Conservation (phyloP, 169 alveolate species). For the Cryptosporidium sp. region DNA sequence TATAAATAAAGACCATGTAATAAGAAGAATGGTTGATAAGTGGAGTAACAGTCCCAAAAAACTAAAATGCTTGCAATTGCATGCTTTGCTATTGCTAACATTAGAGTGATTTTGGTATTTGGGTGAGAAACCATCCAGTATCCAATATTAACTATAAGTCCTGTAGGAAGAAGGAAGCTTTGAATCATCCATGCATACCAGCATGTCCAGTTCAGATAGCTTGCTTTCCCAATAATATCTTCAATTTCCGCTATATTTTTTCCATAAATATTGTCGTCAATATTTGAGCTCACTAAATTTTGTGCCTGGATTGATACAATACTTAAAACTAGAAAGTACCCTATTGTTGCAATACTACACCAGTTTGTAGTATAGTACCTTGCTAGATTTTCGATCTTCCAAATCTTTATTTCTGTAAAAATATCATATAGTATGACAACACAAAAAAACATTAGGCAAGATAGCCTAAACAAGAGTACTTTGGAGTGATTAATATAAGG, state of each 20-base stretch:
- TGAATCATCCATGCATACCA: slow-evolving; percentile 76
- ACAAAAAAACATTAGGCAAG: slow-evolving; percentile 21
- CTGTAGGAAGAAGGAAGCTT: slow-evolving; percentile 67
- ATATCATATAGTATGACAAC: slow-evolving; percentile 42
- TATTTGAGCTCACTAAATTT: slow-evolving; percentile 18
- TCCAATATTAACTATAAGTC: slow-evolving; percentile 70
- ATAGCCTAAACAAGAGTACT: slow-evolving; percentile 49
- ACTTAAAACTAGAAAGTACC: slow-evolving; percentile 45
- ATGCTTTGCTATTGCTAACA: slow-evolving; percentile 50
- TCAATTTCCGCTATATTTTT: slow-evolving; percentile 42
- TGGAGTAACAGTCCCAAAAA: slow-evolving; percentile 67
- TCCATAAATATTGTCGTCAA: slow-evolving; percentile 40
- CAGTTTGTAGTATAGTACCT: slow-evolving; percentile 70
- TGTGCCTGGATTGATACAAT: slow-evolving; percentile 60
- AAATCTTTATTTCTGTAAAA: slow-evolving; percentile 61
- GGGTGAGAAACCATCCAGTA: slow-evolving; percentile 76
- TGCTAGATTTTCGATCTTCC: slow-evolving; percentile 62
- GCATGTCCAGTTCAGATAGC: slow-evolving; percentile 66
- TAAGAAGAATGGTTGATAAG: slow-evolving; percentile 67
- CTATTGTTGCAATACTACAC: slow-evolving; percentile 74
- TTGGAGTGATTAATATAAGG: slow-evolving; percentile 47
- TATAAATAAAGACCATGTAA: slow-evolving; percentile 60
- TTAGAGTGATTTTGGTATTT: slow-evolving; percentile 25
- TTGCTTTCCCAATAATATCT: slow-evolving; percentile 26
- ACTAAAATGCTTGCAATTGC: slow-evolving; percentile 69